Base-by-base conservation (phyloP, 1,284 basidiomycete species). In the Sparassis latifolia region DNA sequence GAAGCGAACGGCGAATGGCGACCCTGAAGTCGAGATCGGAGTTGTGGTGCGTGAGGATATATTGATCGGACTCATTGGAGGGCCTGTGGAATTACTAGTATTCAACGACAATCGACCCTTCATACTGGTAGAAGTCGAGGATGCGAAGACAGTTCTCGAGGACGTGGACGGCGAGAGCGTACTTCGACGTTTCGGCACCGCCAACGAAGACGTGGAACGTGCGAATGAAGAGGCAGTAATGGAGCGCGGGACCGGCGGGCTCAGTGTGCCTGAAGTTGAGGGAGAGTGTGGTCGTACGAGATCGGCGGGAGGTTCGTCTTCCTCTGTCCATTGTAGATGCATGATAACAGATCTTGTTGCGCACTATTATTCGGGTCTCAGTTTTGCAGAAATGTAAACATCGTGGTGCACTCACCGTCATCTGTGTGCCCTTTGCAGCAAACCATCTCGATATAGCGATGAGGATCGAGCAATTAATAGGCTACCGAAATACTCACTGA, bases 321-420 rank as follows among this genome's bases (percentile, higher is more conserved):
- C 79, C 66, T 92, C 88, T 52, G 82, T 83, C 92, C 92, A 95
- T 66, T 92, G 86, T 2, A 95, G 72, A 57, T 93, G 92, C 41
- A 95, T 70, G 52, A 95, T 91, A 32, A 92, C 75, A 6, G 87
- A 89, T 68, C 92, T 92, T 0, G 90, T 93, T 0, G 91, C 92
- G 60, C 90, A 92, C 89, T 92, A 51, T 1, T n/a, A 37, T 33
- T 12, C 6, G 2, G 9, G 10, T 10, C 20, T 20, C 10, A 31
- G 33, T 33, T 35, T 28, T 6, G n/a, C n/a, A 12, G 30, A 30
- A 44, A 44, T 20, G 12, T 10, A 29, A 32, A 9, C 10, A 12
- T 12, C 12, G 45, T 6, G 10, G 20, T 28, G 33, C 2, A 67
- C 78, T 48, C 63, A 92, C 90, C 28, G 92, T 93, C 85, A 95